Conservation (phyloP, 306 rosid species). For the Dryas octopetala region DNA sequence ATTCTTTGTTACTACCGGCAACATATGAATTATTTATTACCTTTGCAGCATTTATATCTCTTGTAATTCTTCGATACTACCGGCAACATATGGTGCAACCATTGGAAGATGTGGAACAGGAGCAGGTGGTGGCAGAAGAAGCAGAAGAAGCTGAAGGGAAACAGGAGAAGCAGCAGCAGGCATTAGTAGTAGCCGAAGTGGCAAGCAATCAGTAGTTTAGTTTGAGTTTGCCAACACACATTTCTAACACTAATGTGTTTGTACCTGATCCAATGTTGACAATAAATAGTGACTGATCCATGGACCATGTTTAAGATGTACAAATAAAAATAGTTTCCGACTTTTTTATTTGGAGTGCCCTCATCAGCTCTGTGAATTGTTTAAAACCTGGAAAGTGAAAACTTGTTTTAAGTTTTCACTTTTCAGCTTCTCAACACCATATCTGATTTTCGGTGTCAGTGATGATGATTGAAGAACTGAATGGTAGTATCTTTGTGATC, state of each 20-base stretch:
- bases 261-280: neutral
- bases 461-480: neutral
- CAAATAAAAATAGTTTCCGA: neutral
- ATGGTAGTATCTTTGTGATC: no score
- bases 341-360: neutral
- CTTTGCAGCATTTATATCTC: slow-evolving; percentile 67
- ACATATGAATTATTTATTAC: neutral
- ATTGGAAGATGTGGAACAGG: slow-evolving; percentile 31
- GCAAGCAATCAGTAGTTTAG: slow-evolving; percentile 26
- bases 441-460: neutral
- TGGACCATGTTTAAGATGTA: neutral
- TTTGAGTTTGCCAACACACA: neutral
- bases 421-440: neutral
- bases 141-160: neutral
- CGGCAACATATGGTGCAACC: slow-evolving; percentile 50
- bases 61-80: slow-evolving; percentile 60
- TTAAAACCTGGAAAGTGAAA: neutral
- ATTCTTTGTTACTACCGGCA: no score
- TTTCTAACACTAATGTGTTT: slow-evolving; percentile 10
- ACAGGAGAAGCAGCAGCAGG: slow-evolving; percentile 41
- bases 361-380: neutral
- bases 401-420: neutral
- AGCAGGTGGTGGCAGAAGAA: slow-evolving; percentile 23
- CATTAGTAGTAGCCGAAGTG: slow-evolving; percentile 35
- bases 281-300: neutral